A percentile compares a stretch with the other conserved stretches of the same genome.
phyloP scores from a whole-genome alignment of 805 yeast genomes.

The Starmerella floris region DNA sequence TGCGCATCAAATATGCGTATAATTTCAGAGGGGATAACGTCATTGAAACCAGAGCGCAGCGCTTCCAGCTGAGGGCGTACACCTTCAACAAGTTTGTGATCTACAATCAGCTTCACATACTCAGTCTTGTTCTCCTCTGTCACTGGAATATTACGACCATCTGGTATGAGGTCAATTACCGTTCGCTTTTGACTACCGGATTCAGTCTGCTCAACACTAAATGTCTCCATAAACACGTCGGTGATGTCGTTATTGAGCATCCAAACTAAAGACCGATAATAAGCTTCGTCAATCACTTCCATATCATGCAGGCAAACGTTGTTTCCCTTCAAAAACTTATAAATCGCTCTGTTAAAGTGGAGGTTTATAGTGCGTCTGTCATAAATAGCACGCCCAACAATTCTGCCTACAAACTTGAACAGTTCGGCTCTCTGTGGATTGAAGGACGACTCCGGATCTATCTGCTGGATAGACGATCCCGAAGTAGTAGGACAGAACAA shows the following conservation, averaged over 20 bases:
- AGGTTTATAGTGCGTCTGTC: slow-evolving; percentile 82
- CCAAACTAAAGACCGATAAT: slow-evolving; percentile 86
- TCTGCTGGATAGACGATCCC: slow-evolving; percentile 89
- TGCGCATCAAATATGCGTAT: slow-evolving; percentile 87
- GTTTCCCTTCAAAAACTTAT: slow-evolving; percentile 69
- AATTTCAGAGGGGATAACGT: slow-evolving; percentile 70
- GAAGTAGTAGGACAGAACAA: slow-evolving; percentile 81
- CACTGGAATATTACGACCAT: slow-evolving; percentile 73
- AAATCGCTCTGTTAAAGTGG: slow-evolving; percentile 89
- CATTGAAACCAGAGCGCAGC: slow-evolving; percentile 73
- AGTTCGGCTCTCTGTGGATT: slow-evolving; percentile 27
- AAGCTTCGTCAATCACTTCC: slow-evolving; percentile 86
- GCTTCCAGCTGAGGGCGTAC: slow-evolving; percentile 79
- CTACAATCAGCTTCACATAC: slow-evolving; percentile 74
- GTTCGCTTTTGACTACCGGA: slow-evolving; percentile 48
- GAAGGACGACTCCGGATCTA: slow-evolving; percentile 49
- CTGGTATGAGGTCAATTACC: slow-evolving; percentile 63
- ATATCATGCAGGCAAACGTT: slow-evolving; percentile 79
- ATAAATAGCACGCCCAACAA: slow-evolving; percentile 86
- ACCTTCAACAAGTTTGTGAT: slow-evolving; percentile 68
- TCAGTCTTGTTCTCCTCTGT: slow-evolving; percentile 85
- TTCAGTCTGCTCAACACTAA: slow-evolving; percentile 40
- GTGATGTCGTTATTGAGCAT: slow-evolving; percentile 94
- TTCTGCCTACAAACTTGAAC: slow-evolving; percentile 85
- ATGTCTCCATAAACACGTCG: slow-evolving; percentile 86